Percentiles rank a stretch among this genome's conserved stretches.
Conservation (phyloP, 2,329 filamentous ascomycete species). For the Cytospora piceicola region DNA sequence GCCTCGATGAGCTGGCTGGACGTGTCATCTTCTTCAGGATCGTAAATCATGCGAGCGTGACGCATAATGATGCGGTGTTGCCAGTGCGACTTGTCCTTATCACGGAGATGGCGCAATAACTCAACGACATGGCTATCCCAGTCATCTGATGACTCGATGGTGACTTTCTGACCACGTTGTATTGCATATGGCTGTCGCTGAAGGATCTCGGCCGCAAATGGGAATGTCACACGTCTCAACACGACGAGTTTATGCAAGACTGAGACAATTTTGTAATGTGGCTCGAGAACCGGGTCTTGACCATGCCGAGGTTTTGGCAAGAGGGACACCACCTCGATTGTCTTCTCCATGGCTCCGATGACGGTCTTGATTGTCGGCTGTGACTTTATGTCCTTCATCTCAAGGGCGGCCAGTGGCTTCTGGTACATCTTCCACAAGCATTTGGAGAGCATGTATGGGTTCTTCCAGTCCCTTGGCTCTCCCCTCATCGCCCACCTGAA, state of each 20-base stretch:
- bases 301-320: slow-evolving; percentile 61
- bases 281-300: slow-evolving; percentile 80
- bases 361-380: slow-evolving; percentile 48
- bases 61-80: slow-evolving; percentile 89
- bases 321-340: slow-evolving; percentile 54
- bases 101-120: slow-evolving; percentile 55
- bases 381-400: slow-evolving; percentile 46
- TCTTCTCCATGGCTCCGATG: slow-evolving; percentile 54
- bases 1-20: slow-evolving; percentile 65
- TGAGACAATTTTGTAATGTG: slow-evolving; percentile 88
- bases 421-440: slow-evolving; percentile 68
- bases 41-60: slow-evolving; percentile 62
- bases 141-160: slow-evolving; percentile 64
- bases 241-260: slow-evolving; percentile 80
- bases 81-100: slow-evolving; percentile 92
- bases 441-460: slow-evolving; percentile 64
- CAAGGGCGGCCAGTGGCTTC: slow-evolving; percentile 49
- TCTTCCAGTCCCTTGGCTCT: slow-evolving; percentile 62
- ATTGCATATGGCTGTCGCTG: slow-evolving; percentile 59
- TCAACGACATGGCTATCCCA: slow-evolving; percentile 60
- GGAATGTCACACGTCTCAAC: slow-evolving; percentile 51
- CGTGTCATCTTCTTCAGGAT: slow-evolving; percentile 42
- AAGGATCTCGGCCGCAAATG: slow-evolving; percentile 56
- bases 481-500: slow-evolving; percentile 60
- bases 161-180: slow-evolving; percentile 52